phyloP scores from a whole-genome alignment of 495 filamentous ascomycete genomes.

The Letharia columbiana region DNA sequence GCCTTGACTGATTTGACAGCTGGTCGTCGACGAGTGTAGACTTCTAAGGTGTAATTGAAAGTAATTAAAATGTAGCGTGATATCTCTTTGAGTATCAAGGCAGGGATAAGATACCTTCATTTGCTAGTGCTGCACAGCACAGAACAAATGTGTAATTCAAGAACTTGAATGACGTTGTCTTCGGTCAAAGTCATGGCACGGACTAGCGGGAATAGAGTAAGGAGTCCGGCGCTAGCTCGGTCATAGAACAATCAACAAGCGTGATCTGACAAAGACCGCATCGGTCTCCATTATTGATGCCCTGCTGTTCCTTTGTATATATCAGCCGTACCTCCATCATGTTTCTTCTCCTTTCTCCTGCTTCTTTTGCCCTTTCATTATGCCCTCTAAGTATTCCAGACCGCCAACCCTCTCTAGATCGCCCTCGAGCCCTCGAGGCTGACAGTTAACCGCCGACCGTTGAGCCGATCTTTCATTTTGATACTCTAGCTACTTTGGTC shows the following conservation, averaged over 20 bases:
- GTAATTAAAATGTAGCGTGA: neutral
- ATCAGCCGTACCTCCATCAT: neutral
- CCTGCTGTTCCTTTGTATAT: neutral
- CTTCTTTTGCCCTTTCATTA: neutral
- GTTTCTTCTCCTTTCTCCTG: neutral
- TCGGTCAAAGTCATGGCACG: neutral
- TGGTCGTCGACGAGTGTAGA: neutral
- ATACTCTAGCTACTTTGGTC: neutral
- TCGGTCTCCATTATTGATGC: neutral
- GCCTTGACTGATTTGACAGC: neutral
- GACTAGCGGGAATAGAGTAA: neutral
- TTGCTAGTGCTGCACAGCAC: neutral
- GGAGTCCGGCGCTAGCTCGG: neutral
- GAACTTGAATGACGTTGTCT: neutral
- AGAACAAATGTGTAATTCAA: neutral
- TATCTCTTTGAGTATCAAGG: neutral
- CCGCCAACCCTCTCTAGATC: neutral
- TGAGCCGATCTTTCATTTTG: neutral
- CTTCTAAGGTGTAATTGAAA: too few relatives aligned
- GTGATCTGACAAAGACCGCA: conserved; percentile 15
- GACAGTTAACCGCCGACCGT: neutral
- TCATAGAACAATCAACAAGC: neutral
- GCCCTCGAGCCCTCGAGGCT: neutral
- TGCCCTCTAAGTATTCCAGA: neutral
- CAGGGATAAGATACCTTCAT: neutral